phyloP scores from a whole-genome alignment of 768 basidiomycete genomes.

The Xerocomus spinulosus region DNA sequence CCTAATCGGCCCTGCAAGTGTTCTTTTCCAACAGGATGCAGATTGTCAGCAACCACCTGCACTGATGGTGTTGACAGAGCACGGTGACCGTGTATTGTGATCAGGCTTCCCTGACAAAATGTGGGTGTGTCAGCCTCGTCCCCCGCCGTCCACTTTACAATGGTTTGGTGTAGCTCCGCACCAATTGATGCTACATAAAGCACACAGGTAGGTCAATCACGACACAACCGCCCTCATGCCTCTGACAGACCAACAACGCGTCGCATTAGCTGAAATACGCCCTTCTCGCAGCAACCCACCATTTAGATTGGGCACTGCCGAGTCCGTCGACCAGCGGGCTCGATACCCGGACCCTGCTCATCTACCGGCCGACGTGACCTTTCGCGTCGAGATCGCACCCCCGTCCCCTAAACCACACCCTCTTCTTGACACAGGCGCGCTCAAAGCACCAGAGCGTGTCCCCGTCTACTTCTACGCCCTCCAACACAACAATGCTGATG shows the following conservation, averaged over 20 bases:
- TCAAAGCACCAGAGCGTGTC: not conserved
- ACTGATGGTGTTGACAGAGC: too few species aligned
- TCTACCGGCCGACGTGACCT: not conserved
- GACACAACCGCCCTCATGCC: constrained; percentile 4
- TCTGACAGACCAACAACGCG: constrained; percentile 1
- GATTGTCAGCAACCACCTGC: too few species aligned
- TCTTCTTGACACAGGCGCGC: not conserved
- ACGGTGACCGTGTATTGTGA: too few species aligned
- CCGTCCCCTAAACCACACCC: not conserved
- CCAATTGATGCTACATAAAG: too few species aligned
- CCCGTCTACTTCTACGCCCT: constrained; percentile 14
- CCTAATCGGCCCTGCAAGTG: too few species aligned
- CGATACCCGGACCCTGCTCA: not conserved
- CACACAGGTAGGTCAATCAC: too few species aligned
- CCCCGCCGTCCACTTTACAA: too few species aligned
- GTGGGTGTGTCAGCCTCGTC: too few species aligned
- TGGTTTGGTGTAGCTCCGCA: too few species aligned
- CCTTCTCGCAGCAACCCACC: not conserved
- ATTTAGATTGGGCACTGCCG: not conserved
- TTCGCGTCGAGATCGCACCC: constrained; percentile 1
- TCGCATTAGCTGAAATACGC: not conserved
- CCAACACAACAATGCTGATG: not conserved
- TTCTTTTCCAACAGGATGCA: too few species aligned
- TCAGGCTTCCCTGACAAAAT: too few species aligned
- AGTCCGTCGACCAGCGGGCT: not conserved